Evolutionary conservation across 352 stramenopile genomes (phyloP), one percentile per base, ranked within the genome.

Genomic region (Phytophthora sp.): DNA sequence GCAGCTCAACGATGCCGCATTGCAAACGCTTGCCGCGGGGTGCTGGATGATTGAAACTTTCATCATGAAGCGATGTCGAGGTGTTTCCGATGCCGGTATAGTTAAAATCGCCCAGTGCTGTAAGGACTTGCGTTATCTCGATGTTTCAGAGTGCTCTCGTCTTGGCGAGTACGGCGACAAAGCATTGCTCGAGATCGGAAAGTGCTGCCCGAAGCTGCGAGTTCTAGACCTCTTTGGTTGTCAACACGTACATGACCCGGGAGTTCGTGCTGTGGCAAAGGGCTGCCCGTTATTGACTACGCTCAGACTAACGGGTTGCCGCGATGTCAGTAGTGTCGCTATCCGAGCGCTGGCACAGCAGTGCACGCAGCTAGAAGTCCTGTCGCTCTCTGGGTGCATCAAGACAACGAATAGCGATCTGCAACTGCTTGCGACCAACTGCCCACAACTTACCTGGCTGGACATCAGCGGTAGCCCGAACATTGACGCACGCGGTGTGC

Each of bases 151-250:
- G 50, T 97, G 90, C 46, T 78, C 87, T 38, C 82, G 80, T 30
- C 78, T 97, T 0, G 91, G 91, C 28, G 91, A 98, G 66, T 98
- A 95, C 62, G 94, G 94, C 1, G 94, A 98, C 77, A 92, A 96
- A 61, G 91, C 88, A 23, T 71, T 98, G 7, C 64, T 97, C 21
- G 91, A 96, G 69, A 78, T 98, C 13, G 94, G 92, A 4, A 76
- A 78, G 35, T 89, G 77, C 66, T 97, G 92, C 58, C 63, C 71
- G 2, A 70, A 88, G 50, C 66, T 98, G 26, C 69, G 67, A 13
- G 70, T 88, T 13, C 64, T 98, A 2, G 83, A 97, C 46, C 73
- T 98, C 8, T 92, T 89, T 53, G 89, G 90, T 3, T 97, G 92
- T 57, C 88, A 88, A 12, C 89, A 97, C 54, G 90, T 97, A 1